A percentile compares a stretch with the other conserved stretches of the same genome.
Evolutionary conservation across 2,329 filamentous ascomycete species (phyloP).

Genomic region (Rosellinia necatrix): DNA sequence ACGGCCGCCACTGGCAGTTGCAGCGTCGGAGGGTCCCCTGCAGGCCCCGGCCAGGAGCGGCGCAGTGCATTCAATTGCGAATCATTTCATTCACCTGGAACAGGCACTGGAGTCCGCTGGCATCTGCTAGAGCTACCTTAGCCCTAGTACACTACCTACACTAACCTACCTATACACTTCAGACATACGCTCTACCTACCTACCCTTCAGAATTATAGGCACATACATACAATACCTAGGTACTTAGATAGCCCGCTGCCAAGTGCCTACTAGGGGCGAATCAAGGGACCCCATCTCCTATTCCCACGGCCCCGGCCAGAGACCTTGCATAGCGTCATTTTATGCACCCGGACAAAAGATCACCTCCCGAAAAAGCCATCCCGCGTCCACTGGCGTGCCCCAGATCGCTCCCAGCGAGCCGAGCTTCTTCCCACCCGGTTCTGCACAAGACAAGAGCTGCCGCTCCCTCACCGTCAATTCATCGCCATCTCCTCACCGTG

Average conservation of each 20-base stretch:
- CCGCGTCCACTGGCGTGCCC: not conserved
- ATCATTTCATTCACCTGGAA: too few relatives aligned
- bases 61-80: too few relatives aligned
- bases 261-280: too few relatives aligned
- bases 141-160: too few relatives aligned
- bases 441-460: constrained; percentile 1
- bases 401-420: constrained; percentile 14
- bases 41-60: too few relatives aligned
- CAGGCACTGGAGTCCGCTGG: too few relatives aligned
- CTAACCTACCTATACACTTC: too few relatives aligned
- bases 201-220: too few relatives aligned
- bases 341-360: constrained; percentile 20
- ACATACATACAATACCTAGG: too few relatives aligned
- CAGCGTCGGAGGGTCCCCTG: not conserved
- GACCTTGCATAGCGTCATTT: constrained; percentile 30
- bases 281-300: not conserved
- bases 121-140: too few relatives aligned
- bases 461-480: constrained; percentile 6
- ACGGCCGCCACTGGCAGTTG: not conserved
- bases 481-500: not conserved
- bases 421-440: constrained; percentile 16
- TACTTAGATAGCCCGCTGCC: too few relatives aligned
- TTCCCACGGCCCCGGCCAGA: constrained; percentile 3
- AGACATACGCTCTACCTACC: too few relatives aligned
- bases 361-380: constrained; percentile 20